A percentile compares a stretch with the other conserved stretches of the same genome.
Evolutionary conservation across 768 basidiomycete species (phyloP).

Genomic region (Polyporus arcularius): DNA sequence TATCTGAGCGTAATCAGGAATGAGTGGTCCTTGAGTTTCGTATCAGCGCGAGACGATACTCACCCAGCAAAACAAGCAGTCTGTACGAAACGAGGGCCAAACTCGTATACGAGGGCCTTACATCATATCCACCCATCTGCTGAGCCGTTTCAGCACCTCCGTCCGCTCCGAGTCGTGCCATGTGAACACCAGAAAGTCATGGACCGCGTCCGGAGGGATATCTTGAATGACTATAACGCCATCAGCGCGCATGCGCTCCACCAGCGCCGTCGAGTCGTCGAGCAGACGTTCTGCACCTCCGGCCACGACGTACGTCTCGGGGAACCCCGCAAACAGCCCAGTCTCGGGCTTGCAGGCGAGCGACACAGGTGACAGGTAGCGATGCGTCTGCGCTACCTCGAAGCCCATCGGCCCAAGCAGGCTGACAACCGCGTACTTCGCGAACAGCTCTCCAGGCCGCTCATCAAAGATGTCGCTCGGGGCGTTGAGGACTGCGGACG

Average conservation of each 20-base stretch:
- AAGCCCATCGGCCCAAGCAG: conserved; percentile 11
- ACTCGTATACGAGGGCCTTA: neutral
- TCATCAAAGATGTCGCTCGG: conserved; percentile 30
- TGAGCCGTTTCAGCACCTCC: conserved; percentile 2
- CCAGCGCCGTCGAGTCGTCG: conserved; percentile 9
- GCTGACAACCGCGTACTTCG: conserved; percentile 4
- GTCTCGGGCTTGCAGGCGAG: neutral
- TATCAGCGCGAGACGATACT: too few relatives aligned
- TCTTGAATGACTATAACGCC: conserved; percentile 24
- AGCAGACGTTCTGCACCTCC: conserved; percentile 31
- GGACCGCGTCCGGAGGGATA: conserved; percentile 15
- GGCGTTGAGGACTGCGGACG: conserved; percentile 14
- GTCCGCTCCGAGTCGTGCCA: conserved; percentile 24
- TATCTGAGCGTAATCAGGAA: too few relatives aligned
- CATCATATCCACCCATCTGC: conserved; percentile 15
- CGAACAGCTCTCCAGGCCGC: conserved; percentile 1
- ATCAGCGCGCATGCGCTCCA: conserved; percentile 11
- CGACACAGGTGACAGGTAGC: conserved; percentile 22
- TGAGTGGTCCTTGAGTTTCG: too few relatives aligned
- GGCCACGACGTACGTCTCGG: conserved; percentile 34
- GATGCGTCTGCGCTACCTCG: conserved; percentile 9
- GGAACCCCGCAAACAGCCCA: conserved; percentile 32
- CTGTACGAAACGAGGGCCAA: too few relatives aligned
- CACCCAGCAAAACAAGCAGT: too few relatives aligned
- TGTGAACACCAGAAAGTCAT: conserved; percentile 17